Evolutionary conservation across 116 monocot genomes (phyloP), one percentile per base, ranked within the genome.

Genomic region (Thalassia testudinum): DNA sequence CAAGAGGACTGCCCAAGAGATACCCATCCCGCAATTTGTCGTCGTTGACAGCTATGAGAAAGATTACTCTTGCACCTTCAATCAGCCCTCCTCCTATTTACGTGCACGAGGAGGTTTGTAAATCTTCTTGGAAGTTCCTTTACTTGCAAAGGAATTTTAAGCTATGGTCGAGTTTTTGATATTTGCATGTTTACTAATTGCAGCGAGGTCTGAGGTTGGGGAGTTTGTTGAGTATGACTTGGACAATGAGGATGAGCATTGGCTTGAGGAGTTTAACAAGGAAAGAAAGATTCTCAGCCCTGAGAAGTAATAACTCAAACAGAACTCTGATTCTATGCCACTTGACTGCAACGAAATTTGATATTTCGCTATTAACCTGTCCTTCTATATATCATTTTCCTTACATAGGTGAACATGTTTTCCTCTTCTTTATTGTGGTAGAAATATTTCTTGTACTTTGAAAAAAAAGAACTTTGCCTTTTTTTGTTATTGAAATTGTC

Each of bases 211-310:
- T 68, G 97, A 97, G 65, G 53, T 97, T 70, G 77, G 89, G 62
- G 97, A 89, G 52, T 89, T 89, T 75, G 66, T 89, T 30, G 97
- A 97, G 63, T 97, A 97, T 73, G 97, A 97, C 63, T 62, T 97
- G 67, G 89, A 97, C 58, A 79, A 85, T 60, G 97, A 97, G 48
- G 97, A 97, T 62, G 97, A 89, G 43, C 82, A 79, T 40, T 97
- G 97, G 97, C 81, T 97, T 63, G 65, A 79, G 24, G 81, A 89
- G 29, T 79, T 77, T 52, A 97, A 89, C 74, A 70, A 72, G 48
- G 89, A 97, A 57, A 77, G 64, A 63, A 79, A 66, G 73, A 70
- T 72, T 75, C 72, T 89, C 61, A 25, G 77, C 29, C 70, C 77
- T 68, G 97, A 97, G 66, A 97, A 69, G 97, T 89, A 78, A 69